phyloP scores from a whole-genome alignment of 2,329 filamentous ascomycete species.

The Clarireedia sp. region DNA sequence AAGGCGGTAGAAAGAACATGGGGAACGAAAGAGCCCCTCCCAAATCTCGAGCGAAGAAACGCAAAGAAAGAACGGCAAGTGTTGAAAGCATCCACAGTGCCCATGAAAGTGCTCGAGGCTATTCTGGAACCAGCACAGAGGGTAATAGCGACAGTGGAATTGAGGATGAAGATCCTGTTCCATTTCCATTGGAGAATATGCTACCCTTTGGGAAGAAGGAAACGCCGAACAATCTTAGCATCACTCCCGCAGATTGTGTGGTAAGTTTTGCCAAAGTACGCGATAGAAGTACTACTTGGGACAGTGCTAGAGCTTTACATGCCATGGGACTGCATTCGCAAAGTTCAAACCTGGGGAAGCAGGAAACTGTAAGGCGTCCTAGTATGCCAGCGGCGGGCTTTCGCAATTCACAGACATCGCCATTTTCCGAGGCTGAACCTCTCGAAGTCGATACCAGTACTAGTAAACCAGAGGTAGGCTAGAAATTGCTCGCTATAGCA shows the following conservation, averaged over 20 bases:
- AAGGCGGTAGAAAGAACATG: conserved; percentile 14
- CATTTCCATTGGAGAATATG: not conserved
- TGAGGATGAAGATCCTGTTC: not conserved
- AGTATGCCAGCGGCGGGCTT: not conserved
- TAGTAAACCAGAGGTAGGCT: conserved; percentile 4
- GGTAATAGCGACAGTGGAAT: conserved; percentile 12
- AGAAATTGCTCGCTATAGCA: not conserved
- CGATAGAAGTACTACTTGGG: conserved; percentile 10
- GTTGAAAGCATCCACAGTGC: conserved; percentile 17
- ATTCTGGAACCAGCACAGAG: conserved; percentile 19
- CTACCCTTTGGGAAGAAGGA: not conserved
- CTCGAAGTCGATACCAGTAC: not conserved
- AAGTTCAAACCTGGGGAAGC: not conserved
- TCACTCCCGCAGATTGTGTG: not conserved
- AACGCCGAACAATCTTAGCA: not conserved
- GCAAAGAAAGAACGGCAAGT: conserved; percentile 10
- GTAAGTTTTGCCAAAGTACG: conserved; percentile 3
- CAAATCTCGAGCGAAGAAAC: not conserved
- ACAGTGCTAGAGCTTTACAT: conserved; percentile 6
- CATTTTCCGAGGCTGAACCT: not conserved
- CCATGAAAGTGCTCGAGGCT: conserved; percentile 24
- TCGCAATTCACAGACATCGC: not conserved
- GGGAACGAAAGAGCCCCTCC: not conserved
- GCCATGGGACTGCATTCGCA: not conserved
- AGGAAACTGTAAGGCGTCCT: not conserved